These are phyloP conservation scores for Arthrinium puccinioides DNA, from an alignment of 2,329 filamentous ascomycete genomes.

Conservation along the genomic window DNA sequence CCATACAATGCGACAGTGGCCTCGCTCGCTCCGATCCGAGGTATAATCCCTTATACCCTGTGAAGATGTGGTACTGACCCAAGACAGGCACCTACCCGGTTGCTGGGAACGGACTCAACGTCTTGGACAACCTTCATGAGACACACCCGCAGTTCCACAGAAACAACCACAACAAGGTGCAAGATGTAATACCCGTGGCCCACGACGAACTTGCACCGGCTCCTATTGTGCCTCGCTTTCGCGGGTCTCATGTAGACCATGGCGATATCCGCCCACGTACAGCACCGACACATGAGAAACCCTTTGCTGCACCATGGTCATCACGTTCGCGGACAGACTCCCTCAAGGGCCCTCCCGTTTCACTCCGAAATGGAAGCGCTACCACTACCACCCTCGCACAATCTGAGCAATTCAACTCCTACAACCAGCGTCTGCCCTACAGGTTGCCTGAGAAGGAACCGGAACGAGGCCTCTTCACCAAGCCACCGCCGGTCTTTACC, in stretches of 20 bases:
- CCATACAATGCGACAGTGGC: slow-evolving; percentile 31
- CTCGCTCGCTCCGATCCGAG: slow-evolving; percentile 26
- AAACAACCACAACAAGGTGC: too few species aligned
- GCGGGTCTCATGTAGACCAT: too few species aligned
- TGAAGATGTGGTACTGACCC: slow-evolving; percentile 10
- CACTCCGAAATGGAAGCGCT: not conserved
- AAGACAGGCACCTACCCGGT: slow-evolving; percentile 30
- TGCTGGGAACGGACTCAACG: slow-evolving; percentile 30
- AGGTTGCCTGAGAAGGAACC: slow-evolving; percentile 2
- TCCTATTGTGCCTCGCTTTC: slow-evolving; percentile 20
- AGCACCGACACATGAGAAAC: slow-evolving; percentile 14
- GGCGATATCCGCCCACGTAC: slow-evolving; percentile 27
- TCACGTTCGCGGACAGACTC: slow-evolving; percentile 10
- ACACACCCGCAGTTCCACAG: slow-evolving; percentile 19
- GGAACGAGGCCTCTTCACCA: slow-evolving; percentile 8
- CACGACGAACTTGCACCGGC: slow-evolving; percentile 22
- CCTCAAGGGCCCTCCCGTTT: not conserved
- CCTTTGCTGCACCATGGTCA: not conserved
- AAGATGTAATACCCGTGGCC: too few species aligned
- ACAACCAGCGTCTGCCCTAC: slow-evolving; percentile 2
- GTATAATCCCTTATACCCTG: slow-evolving; percentile 18
- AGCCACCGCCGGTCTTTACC: slow-evolving; percentile 13
- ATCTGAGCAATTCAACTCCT: too few species aligned
- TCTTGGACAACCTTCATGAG: slow-evolving; percentile 27
- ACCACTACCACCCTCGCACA: not conserved